Evolutionary conservation across 179 eudicot species (phyloP), one percentile per base, ranked within the genome.

Genomic region (Spergularia azorica): DNA sequence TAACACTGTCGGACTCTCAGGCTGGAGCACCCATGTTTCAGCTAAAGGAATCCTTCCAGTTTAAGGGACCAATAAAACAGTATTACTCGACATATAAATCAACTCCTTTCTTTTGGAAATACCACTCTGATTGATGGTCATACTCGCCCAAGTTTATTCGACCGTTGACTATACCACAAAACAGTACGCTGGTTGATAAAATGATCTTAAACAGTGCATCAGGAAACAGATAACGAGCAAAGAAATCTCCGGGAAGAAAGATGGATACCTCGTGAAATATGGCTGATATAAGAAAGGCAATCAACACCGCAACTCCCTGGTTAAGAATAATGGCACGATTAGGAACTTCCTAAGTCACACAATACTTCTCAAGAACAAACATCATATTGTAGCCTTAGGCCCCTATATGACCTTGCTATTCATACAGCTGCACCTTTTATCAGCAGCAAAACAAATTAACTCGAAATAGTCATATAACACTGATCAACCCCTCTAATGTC

Each of bases 231-330:
- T 3, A 2, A 9, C 0, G 20, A 12, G 9, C 52, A 65, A 8
- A 9, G n/a, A 3, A 9, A 62, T n/a, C 7, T 11, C 5, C 60
- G 21, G 16, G 38, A 82, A 15, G 16, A 70, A 62, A 3, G 48
- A 57, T 7, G 41, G 57, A 79, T 88, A 95, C 99, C 99, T 95
- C 99, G 70, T 95, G 99, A 81, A 95, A 95, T 79, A 91, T 76
- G 63, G 97, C 97, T 56, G 98, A 95, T 70, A 95, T 84, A 67
- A 91, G 78, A 77, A 95, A 95, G 36, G 95, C 94, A 83, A 95
- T 80, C 87, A 95, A 74, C 71, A 91, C 74, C 9, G 99, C 92
- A 38, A 88, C 87, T 51, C 89, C 95, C 99, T 93, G 89, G 67
- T 79, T 5, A 20, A 67, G 46, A 63, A 58, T 11, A 16, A 43